These are phyloP conservation scores for Mariannaea elegans DNA, from an alignment of 2,329 filamentous ascomycete species.

Conservation along the genomic window DNA sequence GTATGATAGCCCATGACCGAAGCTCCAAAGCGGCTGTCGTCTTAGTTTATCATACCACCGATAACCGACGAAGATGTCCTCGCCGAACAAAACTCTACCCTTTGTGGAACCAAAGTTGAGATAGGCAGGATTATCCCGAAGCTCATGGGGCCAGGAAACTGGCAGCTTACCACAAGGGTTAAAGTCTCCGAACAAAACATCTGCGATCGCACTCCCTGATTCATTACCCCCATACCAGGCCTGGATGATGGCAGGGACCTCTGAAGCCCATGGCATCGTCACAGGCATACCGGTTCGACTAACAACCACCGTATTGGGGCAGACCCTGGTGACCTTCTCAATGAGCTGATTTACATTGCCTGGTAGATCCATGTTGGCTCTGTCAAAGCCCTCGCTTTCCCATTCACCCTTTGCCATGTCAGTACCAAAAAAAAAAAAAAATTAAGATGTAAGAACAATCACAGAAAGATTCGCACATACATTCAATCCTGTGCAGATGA, in stretches of 20 bases:
- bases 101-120: neutral
- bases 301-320: constrained; percentile 23
- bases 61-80: neutral
- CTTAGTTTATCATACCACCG: neutral
- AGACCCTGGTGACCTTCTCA: constrained; percentile 1
- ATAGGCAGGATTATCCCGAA: neutral
- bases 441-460: too few relatives aligned
- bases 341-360: constrained; percentile 21
- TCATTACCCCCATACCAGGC: constrained; percentile 28
- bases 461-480: too few relatives aligned
- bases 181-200: neutral
- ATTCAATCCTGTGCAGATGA: too few relatives aligned
- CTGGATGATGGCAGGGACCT: constrained; percentile 46
- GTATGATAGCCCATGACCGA: neutral
- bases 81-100: neutral
- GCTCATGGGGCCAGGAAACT: neutral
- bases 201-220: neutral
- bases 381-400: constrained; percentile 28
- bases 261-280: constrained; percentile 39
- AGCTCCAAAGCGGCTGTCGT: neutral
- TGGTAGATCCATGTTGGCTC: constrained; percentile 24
- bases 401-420: constrained; percentile 9
- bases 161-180: neutral
- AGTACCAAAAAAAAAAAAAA: too few relatives aligned
- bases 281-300: constrained; percentile 42